Evolutionary conservation across 768 basidiomycete species (phyloP).

Genomic region (Auricularia sp.): DNA sequence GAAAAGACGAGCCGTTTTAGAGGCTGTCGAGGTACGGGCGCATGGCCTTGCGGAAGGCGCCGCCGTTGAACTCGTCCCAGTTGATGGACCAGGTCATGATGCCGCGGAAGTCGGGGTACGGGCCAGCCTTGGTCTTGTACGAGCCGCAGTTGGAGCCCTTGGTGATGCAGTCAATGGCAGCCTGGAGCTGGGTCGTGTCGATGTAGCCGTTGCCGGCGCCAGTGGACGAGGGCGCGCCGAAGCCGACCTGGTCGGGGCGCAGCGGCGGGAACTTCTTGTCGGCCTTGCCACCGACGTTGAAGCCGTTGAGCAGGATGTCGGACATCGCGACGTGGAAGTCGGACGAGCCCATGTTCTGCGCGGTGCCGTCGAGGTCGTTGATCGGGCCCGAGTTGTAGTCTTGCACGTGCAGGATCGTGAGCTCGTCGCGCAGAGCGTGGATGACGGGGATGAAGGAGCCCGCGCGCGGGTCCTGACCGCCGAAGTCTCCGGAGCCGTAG

Average conservation of each 20-base stretch:
- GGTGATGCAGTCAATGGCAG: neutral
- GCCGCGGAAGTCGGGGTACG: neutral
- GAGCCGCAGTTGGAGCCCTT: neutral
- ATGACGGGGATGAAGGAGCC: conserved; percentile 1
- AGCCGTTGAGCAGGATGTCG: conserved; percentile 1
- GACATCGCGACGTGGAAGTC: conserved; percentile 1
- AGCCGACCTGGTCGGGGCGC: neutral
- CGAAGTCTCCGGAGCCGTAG: neutral
- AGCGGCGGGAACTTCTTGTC: conserved; percentile 1
- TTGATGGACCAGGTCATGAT: conserved; percentile 3
- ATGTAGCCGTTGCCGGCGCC: conserved; percentile 1
- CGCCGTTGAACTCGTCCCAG: conserved; percentile 1
- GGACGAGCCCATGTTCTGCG: conserved; percentile 2
- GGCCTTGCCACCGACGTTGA: neutral
- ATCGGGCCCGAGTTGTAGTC: conserved; percentile 3
- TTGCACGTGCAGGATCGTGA: conserved; percentile 1
- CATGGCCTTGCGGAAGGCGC: neutral
- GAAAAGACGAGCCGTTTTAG: neutral
- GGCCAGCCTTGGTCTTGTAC: neutral
- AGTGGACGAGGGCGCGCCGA: neutral
- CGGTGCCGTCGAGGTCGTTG: conserved; percentile 1
- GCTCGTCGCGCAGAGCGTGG: neutral
- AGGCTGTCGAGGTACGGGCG: conserved; percentile 1
- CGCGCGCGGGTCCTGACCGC: neutral
- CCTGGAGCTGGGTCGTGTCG: neutral